Evolutionary conservation across 2,329 filamentous ascomycete species (phyloP), one percentile per base, ranked within the genome.

Genomic region (Elsinoe fawcettii): DNA sequence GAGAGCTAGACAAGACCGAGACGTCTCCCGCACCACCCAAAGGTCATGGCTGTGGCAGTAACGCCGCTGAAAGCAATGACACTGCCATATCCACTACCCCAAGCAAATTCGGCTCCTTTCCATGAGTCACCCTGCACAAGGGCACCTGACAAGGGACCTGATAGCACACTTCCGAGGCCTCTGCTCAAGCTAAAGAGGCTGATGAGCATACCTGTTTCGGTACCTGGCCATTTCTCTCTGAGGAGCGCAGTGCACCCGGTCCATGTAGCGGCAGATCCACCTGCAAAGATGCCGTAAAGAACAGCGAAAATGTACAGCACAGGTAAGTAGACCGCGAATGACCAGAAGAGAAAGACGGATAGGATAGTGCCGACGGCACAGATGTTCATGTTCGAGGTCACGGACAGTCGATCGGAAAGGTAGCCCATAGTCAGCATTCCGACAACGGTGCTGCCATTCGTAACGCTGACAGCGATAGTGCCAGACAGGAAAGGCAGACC

Each of bases 101-200:
- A 77, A 1, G 70, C 74, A 37, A 70, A 66, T 0, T 61, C 65
- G 18, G 69, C 71, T 23, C 69, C 69, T 20, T 62, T 60, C 67
- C 68, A 75, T 2, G 63, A 61, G 22, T 68, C 69, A 23, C 65
- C 63, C n/a, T 65, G 64, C 7, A 77, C 60, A 32, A 78, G 62
- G 12, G 67, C 71, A 63, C 79, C 77, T 49, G 77, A 79, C 41
- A 81, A 64, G 0, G 79, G 78, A 2, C 79, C 79, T 59, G 71
- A 74, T 8, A 75, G 71, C 8, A 81, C 66, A 63, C 75, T 77
- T 2, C 78, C 78, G 18, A 80, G 70, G 0, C 78, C 79, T 44
- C 77, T 75, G 0, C 77, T 77, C 7, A n/a, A n/a, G n/a, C n/a
- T n/a, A n/a, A n/a, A n/a, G n/a, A n/a, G n/a, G n/a, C n/a, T n/a